Evolutionary conservation across 257 asterid species (phyloP).

Genomic region (Solanum sitiens): DNA sequence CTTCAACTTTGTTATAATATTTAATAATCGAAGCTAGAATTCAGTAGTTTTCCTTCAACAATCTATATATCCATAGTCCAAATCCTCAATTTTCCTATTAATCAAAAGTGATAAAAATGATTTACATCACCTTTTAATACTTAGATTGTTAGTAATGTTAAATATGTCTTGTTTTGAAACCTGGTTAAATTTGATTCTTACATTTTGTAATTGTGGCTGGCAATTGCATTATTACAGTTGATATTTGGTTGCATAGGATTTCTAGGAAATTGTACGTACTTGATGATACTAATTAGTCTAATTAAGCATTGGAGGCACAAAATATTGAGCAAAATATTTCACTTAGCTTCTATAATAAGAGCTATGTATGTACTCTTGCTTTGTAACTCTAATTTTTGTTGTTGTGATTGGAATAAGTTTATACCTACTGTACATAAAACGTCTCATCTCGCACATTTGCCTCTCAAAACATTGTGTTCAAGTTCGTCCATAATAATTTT

Average conservation of each 20-base stretch:
- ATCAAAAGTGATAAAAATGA: background rate
- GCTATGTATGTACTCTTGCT: background rate
- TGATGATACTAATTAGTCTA: no score
- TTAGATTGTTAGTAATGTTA: background rate
- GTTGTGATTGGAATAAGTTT: background rate
- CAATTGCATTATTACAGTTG: background rate
- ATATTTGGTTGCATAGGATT: background rate
- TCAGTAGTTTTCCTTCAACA: background rate
- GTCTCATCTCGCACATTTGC: background rate
- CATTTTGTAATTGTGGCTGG: background rate
- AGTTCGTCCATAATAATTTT: background rate
- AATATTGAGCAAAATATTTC: background rate
- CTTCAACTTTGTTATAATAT: background rate
- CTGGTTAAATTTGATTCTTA: background rate
- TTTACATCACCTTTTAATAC: background rate
- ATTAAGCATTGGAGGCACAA: background rate
- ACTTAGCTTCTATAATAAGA: background rate
- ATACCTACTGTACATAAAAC: background rate
- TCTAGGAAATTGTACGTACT: no score
- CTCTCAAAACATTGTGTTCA: background rate
- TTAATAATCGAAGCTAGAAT: background rate
- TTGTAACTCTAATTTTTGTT: background rate
- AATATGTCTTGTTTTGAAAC: background rate
- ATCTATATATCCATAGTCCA: background rate
- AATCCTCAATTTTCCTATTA: background rate